Evolutionary conservation across 371 early-diverging fungal species (phyloP), one percentile per base, ranked within the genome.

Genomic region (Apophysomyces sp.): DNA sequence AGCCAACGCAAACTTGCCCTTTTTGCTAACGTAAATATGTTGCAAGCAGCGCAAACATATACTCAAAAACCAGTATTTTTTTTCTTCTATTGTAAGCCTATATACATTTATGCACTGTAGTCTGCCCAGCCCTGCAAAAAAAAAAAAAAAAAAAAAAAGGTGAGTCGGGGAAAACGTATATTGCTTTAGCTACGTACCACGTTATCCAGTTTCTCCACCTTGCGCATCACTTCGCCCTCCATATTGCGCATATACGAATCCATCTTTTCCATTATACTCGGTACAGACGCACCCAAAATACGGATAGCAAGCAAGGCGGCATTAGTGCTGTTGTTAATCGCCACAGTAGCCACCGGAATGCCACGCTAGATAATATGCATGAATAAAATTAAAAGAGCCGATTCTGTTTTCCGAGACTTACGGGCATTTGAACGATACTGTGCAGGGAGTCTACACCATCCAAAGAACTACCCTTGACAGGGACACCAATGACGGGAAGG

Each of bases 361-460:
- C 98, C 98, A 55, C 98, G 88, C 92, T 93, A 76, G 28, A 58
- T n/a, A 37, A 2, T 11, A 3, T 8, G 3, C 1, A 4, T 1
- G 3, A 34, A 34, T 54, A 24, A 21, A 21, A 5, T 18, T n/a
- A 29, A 27, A 37, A 15, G 29, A 40, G 34, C 21, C 41, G 12
- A 16, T 30, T 29, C 9, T 0, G 28, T 41, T 31, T 3, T 13
- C 31, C 7, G 49, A 44, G 39, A 82, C 88, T 70, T 83, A 93
- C 93, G 44, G 98, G 98, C 98, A 98, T 98, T 79, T 98, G 98
- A 3, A 97, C 97, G 71, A 97, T 98, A 55, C 95, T 94, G 66
- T 95, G 87, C 39, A 98, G 79, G 26, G 97, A 96, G 67, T 98
- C 98, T 16, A 95, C 92, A 34, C 98, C 98, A 63, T 97, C 98